Conservation (phyloP, 805 yeast species). For the Zygotorulaspora chibaensis region DNA sequence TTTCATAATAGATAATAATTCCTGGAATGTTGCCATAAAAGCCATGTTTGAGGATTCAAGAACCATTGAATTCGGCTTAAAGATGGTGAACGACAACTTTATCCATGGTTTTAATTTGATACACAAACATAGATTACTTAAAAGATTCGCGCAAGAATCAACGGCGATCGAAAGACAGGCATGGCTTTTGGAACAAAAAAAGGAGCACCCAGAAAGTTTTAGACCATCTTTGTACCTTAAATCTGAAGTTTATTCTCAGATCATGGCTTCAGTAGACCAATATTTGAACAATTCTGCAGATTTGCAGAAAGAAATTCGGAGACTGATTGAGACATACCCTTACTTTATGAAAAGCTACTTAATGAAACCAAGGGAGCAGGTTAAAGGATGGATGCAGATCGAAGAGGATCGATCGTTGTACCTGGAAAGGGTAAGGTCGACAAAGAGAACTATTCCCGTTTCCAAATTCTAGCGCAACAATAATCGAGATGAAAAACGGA, state of each 20-base stretch:
- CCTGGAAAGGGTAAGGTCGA: slow-evolving; percentile 18
- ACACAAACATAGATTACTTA: slow-evolving; percentile 26
- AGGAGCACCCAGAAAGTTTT: slow-evolving; percentile 16
- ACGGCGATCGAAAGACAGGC: slow-evolving; percentile 15
- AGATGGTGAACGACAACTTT: slow-evolving; percentile 31
- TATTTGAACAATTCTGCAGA: slow-evolving; percentile 23
- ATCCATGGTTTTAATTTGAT: slow-evolving; percentile 37
- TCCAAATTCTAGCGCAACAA: slow-evolving; percentile 6
- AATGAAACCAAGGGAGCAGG: slow-evolving; percentile 22
- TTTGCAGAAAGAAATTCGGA: slow-evolving; percentile 12
- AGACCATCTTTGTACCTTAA: slow-evolving; percentile 30
- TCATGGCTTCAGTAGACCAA: slow-evolving; percentile 20
- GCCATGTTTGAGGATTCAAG: slow-evolving; percentile 25
- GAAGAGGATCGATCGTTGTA: slow-evolving; percentile 19
- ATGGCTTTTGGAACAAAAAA: slow-evolving; percentile 23
- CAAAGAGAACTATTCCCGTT: slow-evolving; percentile 11
- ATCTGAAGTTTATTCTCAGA: slow-evolving; percentile 16
- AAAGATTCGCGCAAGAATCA: slow-evolving; percentile 13
- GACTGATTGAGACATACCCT: slow-evolving; percentile 28
- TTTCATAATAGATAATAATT: slow-evolving; percentile 31
- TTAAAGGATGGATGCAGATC: slow-evolving; percentile 23
- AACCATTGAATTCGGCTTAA: slow-evolving; percentile 32
- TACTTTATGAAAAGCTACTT: slow-evolving; percentile 33
- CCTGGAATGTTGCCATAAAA: slow-evolving; percentile 32
- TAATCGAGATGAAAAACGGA: no score